Conservation (phyloP, 2,329 filamentous ascomycete genomes). For the Nemania serpens region DNA sequence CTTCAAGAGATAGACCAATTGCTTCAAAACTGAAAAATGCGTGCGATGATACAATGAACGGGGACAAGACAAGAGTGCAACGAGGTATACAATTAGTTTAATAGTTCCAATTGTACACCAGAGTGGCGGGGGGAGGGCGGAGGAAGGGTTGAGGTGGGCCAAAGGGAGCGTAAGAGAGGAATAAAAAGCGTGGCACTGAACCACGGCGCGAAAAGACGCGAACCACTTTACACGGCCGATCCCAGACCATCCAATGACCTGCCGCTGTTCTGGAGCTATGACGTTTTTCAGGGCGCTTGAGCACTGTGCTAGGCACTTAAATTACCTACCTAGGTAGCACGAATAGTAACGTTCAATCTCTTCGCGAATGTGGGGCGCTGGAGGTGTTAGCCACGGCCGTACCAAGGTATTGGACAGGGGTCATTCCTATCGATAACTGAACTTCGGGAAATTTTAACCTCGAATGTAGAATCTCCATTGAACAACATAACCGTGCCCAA, state of each 20-base stretch:
- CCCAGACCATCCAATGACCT: slow-evolving; percentile 15
- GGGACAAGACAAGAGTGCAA: background rate
- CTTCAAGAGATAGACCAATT: slow-evolving; percentile 1
- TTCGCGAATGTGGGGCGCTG: no score
- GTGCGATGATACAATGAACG: background rate
- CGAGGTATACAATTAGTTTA: slow-evolving; percentile 14
- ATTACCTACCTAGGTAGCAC: background rate
- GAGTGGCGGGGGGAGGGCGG: slow-evolving; percentile 27
- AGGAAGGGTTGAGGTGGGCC: slow-evolving; percentile 10
- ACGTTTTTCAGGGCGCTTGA: slow-evolving; percentile 11
- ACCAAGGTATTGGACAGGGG: background rate
- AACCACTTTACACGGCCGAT: slow-evolving; percentile 30
- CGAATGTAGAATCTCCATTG: background rate
- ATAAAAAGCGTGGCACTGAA: slow-evolving; percentile 22
- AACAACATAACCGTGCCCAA: background rate
- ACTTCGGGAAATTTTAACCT: slow-evolving; percentile 26
- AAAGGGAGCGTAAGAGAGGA: background rate
- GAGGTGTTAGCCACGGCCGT: no score
- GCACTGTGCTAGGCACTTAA: slow-evolving; percentile 19
- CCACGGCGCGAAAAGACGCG: slow-evolving; percentile 30
- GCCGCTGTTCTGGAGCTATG: slow-evolving; percentile 10
- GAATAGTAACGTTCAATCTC: no score
- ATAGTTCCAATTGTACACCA: slow-evolving; percentile 18
- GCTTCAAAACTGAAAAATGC: background rate
- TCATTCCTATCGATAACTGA: slow-evolving; percentile 28